Evolutionary conservation across 306 rosid genomes (phyloP), one percentile per base, ranked within the genome.

Genomic region (Rosa chinensis): DNA sequence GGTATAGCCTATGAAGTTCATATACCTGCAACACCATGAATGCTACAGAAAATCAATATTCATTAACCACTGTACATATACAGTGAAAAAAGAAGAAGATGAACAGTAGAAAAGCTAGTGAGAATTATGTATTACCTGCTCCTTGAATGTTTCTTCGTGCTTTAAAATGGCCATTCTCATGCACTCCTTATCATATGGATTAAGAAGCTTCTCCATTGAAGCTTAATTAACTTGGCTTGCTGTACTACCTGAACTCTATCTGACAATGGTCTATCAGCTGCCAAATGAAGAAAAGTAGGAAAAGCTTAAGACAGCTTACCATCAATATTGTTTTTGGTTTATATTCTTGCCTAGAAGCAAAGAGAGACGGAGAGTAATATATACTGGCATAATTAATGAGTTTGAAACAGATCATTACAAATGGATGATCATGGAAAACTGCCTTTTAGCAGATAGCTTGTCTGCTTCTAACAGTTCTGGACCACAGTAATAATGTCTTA

Each of bases 1-100:
- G 87, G 81, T 96, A 96, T 76, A 96, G 79, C 49, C 97, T 92
- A 73, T 96, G 99, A 79, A 96, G 99, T 73, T 96, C 99, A 44
- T 78, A 75, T 43, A 96, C 91, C 99, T 96, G 86, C 70, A 63
- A 23, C 70, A 48, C 75, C 68, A 77, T 25, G 58, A 52, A 72
- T 50, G 76, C 64, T 52, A 50, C 64, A 17, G 23, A 66, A 4
- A 5, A 64, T 67, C 14, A 67, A 67, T 52, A 52, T 52, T 4
- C 59, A 17, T 52, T 7, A 16, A 3, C 4, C 18, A 16, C 2
- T 52, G 20, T 52, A 18, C 45, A 43, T 43, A 43, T 6, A 7
- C 45, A 40, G 8, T 40, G 8, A 43, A 7, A 8, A 44, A 43
- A 44, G n/a, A n/a, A n/a, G n/a, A 44, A 2, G 37, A 40, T 40